Base-by-base conservation (phyloP, 1,284 basidiomycete genomes). In the Neotropicomus parvogracilis region DNA sequence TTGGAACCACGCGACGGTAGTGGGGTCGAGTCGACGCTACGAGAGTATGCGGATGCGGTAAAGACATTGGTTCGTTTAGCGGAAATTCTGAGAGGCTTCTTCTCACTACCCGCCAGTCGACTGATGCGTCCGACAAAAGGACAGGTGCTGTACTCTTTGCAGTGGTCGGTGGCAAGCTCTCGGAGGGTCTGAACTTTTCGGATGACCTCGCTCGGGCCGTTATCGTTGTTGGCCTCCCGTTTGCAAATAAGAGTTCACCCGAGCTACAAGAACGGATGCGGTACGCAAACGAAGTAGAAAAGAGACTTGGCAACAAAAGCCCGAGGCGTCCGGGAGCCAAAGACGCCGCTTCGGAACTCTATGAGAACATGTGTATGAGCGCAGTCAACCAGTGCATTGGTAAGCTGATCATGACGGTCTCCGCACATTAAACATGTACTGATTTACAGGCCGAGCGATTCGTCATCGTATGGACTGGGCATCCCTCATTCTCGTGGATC, bases 331-430 rank as follows among this genome's bases (percentile, higher is more conserved):
- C 63, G 1, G 75, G 79, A 8, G 70, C 75, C 48, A 82, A 80
- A 55, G 83, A 92, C 57, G 89, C 93, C 4, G 88, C 83, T 3
- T 79, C 80, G 21, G 88, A 93, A 66, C 70, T 95, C 39, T 95
- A 95, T 67, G 85, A 89, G 70, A 95, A 95, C 65, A 80, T 94
- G 74, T 97, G 93, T 62, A 97, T 97, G 91, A 91, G 91, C 56
- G 81, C 94, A 0, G 94, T 98, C 35, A 99, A 99, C 69, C 95
- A 99, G 66, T 93, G 90, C 48, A 97, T 99, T 53, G 95, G 94
- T 86, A 53, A 47, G 81, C 4, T 5, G 0, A 3, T 20, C 36
- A 27, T 28, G 20, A n/a, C 10, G 12, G 37, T 36, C 46, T 26
- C 29, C 14, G 38, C 11, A 5, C 16, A 17, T 12, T 34, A 34